Conservation (phyloP, 805 yeast genomes). For the Suhomyces sp. region DNA sequence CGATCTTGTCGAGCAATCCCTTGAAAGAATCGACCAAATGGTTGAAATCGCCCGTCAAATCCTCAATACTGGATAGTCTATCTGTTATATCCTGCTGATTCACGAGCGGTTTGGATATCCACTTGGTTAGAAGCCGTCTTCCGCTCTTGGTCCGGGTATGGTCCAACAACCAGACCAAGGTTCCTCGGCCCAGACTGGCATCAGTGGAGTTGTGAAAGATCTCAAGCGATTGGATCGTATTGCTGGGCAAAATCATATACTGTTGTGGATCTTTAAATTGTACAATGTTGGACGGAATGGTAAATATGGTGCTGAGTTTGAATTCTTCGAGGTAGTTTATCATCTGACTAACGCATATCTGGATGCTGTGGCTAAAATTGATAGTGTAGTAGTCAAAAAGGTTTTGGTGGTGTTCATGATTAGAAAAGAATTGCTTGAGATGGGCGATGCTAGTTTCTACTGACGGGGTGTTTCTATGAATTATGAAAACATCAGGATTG, state of each 20-base stretch:
- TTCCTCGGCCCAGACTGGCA: constrained; percentile 51
- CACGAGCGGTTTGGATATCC: constrained; percentile 75
- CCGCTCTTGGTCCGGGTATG: constrained; percentile 83
- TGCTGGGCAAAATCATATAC: constrained; percentile 59
- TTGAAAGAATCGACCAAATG: constrained; percentile 35
- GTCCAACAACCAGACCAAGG: constrained; percentile 75
- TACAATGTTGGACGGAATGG: constrained; percentile 47
- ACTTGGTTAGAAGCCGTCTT: constrained; percentile 55
- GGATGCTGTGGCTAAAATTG: constrained; percentile 19
- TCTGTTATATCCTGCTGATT: constrained; percentile 50
- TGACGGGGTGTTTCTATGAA: neutral
- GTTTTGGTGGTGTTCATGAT: constrained; percentile 15
- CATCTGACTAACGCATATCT: constrained; percentile 44
- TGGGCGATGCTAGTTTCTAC: constrained; percentile 2
- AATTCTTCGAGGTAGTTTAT: constrained; percentile 60
- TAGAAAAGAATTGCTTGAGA: constrained; percentile 25
- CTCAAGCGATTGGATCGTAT: constrained; percentile 70
- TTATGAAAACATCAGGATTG: constrained; percentile 4
- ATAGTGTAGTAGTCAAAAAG: constrained; percentile 23
- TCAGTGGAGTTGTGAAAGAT: constrained; percentile 67
- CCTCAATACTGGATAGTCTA: constrained; percentile 57
- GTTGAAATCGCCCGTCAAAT: constrained; percentile 24
- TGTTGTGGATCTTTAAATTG: constrained; percentile 46
- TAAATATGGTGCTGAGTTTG: constrained; percentile 54
- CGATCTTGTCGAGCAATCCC: constrained; percentile 21